Evolutionary conservation across 768 basidiomycete species (phyloP), one percentile per base, ranked within the genome.

Genomic region (Austroboletus eburneus): DNA sequence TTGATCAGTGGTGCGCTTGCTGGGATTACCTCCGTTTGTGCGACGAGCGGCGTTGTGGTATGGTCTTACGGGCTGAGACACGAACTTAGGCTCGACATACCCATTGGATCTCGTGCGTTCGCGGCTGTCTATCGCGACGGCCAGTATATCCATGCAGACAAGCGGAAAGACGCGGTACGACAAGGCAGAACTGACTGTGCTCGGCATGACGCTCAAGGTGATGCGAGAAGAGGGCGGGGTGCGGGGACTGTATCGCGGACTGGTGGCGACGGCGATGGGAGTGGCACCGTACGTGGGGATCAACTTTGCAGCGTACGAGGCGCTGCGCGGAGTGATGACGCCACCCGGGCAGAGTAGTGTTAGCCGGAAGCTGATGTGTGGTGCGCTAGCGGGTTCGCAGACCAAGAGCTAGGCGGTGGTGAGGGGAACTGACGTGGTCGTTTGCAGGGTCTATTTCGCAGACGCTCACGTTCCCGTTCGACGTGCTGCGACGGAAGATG

Each of bases 271-370:
- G 0, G 85, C 89, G 3, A 73, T 87, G 43, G 91, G 94, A 3
- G 91, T 96, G 33, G 93, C 93, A 14, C 94, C 94, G 4, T 87
- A 87, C 54, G 84, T 87, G 18, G 82, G 91, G 12, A 85, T 94
- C 64, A 96, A 96, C 65, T 96, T 96, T 65, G 88, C 91, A n/a
- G 74, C 91, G 23, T 97, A 97, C 59, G 95, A 98, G 66, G 76
- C 83, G 39, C 61, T 91, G 61, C 77, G 87, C 44, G 82, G 85
- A 3, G 56, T 83, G 37, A 73, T 90, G 51, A 91, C 85, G 22
- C 87, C 87, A n/a, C 90, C 89, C 4, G 90, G 85, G 30, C 83
- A 88, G 72, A 81, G 62, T 55, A 81, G 68, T 43, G 72, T 83
- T 36, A 55, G 72, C 40, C 72, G 87, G 55, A 94, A 95, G 66